Conservation (phyloP, 345 rosid species). For the Boechera stricta region DNA sequence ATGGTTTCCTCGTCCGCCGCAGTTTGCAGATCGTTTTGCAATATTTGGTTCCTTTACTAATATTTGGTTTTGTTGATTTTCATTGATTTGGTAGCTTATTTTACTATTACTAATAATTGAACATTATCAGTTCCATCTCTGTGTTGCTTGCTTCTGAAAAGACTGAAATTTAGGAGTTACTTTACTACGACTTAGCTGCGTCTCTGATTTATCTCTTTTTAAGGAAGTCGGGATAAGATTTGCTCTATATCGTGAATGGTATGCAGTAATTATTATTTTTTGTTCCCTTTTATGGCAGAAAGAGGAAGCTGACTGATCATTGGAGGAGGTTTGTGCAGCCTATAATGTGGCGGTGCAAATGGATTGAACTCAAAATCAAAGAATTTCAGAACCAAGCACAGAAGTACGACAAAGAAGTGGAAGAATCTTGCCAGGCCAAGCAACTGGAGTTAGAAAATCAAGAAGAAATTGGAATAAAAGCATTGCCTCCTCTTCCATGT, state of each 20-base stretch:
- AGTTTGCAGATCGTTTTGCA: neutral
- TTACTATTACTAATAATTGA: neutral
- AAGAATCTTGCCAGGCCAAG: constrained; percentile 55
- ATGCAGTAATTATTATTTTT: neutral
- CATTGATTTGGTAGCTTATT: constrained; percentile 20
- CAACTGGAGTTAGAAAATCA: constrained; percentile 47
- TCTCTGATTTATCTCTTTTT: constrained; percentile 20
- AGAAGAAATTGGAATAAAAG: constrained; percentile 56
- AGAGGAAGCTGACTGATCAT: constrained; percentile 79
- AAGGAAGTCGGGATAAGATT: constrained; percentile 9
- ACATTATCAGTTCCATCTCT: neutral
- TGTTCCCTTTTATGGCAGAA: constrained; percentile 46
- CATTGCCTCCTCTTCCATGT: constrained; percentile 55
- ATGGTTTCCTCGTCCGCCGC: neutral
- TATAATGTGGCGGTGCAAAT: constrained; percentile 79
- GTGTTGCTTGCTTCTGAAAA: constrained; percentile 20
- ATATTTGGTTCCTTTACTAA: neutral
- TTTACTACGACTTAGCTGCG: neutral
- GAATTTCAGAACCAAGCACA: constrained; percentile 58
- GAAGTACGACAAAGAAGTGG: constrained; percentile 66
- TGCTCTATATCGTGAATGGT: neutral
- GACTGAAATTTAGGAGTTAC: neutral
- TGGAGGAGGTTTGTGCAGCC: constrained; percentile 81
- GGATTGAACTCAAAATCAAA: constrained; percentile 73
- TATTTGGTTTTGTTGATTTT: neutral